Percentiles rank a stretch among this genome's conserved stretches.
These are phyloP conservation scores for Cruciata laevipes DNA, from an alignment of 257 asterid genomes.

Conservation along the genomic window DNA sequence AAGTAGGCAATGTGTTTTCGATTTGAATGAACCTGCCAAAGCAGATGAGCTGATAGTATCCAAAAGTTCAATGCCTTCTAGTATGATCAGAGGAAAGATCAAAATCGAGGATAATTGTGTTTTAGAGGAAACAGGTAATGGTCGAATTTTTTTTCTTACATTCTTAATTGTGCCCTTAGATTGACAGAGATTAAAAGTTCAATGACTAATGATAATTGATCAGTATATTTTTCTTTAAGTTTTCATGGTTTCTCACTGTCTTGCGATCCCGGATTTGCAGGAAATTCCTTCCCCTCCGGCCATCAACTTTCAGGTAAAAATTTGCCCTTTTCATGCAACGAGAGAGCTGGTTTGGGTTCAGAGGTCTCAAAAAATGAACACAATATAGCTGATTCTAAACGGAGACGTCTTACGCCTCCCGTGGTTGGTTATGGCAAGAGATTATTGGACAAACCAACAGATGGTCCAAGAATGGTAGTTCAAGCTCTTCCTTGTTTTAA, in stretches of 20 bases:
- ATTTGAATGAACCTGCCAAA: conserved; percentile 58
- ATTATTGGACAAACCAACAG: conserved; percentile 7
- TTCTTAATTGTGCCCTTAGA: not conserved
- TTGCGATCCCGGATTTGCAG: conserved; percentile 1
- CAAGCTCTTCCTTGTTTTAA: conserved; percentile 34
- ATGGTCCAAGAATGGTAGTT: conserved; percentile 15
- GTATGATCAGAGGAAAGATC: conserved; percentile 19
- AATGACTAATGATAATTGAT: not conserved
- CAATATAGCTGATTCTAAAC: not conserved
- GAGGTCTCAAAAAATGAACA: conserved; percentile 9
- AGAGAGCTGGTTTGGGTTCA: conserved; percentile 13
- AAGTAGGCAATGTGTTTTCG: conserved; percentile 32
- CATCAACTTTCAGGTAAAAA: conserved; percentile 8
- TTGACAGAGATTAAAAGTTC: not conserved
- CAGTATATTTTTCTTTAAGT: not conserved
- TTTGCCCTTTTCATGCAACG: not conserved
- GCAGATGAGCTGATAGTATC: conserved; percentile 32
- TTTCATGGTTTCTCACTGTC: not conserved
- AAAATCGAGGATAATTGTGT: conserved; percentile 14
- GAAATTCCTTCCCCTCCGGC: conserved; percentile 10
- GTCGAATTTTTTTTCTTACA: not conserved
- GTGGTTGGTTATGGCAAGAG: conserved; percentile 12
- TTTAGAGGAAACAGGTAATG: conserved; percentile 16
- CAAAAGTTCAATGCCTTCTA: conserved; percentile 23
- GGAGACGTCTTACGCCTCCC: not conserved